Base-by-base conservation (phyloP, 1,284 basidiomycete species). In the Sanguinoderma infundibulare region DNA sequence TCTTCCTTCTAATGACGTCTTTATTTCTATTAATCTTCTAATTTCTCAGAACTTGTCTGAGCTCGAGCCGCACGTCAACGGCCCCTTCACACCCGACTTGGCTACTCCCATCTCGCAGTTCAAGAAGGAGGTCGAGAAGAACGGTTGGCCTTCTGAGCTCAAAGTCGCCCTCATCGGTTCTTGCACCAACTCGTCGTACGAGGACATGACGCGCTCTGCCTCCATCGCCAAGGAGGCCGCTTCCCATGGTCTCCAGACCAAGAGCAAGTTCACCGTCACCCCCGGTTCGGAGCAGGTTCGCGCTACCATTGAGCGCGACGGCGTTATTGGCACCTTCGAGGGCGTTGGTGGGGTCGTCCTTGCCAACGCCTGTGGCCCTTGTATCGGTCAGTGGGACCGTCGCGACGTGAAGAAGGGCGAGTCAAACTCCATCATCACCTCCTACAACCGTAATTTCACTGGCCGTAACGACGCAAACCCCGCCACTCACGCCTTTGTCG, bases 381-480 rank as follows among this genome's bases (percentile, higher is more conserved):
- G 97, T 81, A 98, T 99, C 71, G 98, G 97, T 74, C 97, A 99
- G 79, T 99, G 98, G 98, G 96, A 99, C 81, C 87, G 97, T 74
- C 81, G 88, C 71, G 98, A 99, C 73, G 93, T 98, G 61, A 91
- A 93, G 86, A 99, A 96, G 88, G 97, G 97, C 73, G 94, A 94
- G 72, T 84, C 87, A 74, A 99, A 99, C 90, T 96, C 95, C 28
- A 98, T 98, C 83, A 95, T 98, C 81, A 98, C 97, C 57, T 98
- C 96, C 28, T 99, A 99, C 90, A 99, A 99, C 90, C 96, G 98
- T 80, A 99, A 99, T 91, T 99, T 99, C 84, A 98, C 97, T 70
- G 97, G 96, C 65, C 95, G 97, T 78, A 99, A 99, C 81, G 98
- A 99, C 75, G 97, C 97, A 72, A 99, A 99, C 87, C 96, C 96